phyloP scores from a whole-genome alignment of 257 asterid genomes.

The Mitragyna speciosa region DNA sequence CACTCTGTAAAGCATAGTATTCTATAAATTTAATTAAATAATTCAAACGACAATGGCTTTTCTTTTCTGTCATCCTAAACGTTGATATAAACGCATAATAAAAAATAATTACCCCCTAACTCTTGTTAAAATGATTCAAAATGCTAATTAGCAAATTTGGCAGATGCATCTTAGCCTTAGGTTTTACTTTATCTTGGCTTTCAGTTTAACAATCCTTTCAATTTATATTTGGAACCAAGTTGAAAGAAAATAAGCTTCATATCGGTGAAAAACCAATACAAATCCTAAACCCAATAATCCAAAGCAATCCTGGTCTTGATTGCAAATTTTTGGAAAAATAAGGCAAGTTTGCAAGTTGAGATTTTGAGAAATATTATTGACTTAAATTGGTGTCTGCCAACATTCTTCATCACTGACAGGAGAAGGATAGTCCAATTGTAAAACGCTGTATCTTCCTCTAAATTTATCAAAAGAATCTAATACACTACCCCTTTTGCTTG shows the following conservation, averaged over 20 bases:
- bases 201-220: not conserved
- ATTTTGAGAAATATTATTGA: not conserved
- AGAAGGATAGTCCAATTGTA: conserved; percentile 1
- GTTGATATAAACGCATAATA: not conserved
- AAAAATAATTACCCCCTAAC: not conserved
- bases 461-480: not conserved
- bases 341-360: not conserved
- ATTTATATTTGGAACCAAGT: not conserved
- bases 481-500: not conserved
- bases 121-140: not conserved
- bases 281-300: not conserved
- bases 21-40: too few relatives aligned
- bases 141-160: not conserved
- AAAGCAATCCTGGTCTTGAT: too few relatives aligned
- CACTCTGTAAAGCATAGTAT: too few relatives aligned
- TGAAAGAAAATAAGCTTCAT: not conserved
- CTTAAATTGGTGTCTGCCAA: not conserved
- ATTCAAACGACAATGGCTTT: not conserved
- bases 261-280: too few relatives aligned
- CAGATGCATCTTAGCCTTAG: not conserved
- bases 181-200: not conserved
- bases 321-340: not conserved
- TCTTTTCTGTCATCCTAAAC: not conserved
- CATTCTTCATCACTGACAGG: conserved; percentile 4
- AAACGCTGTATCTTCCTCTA: not conserved